Conservation (phyloP, 371 early-diverging fungal genomes). For the Mucor mucedo region DNA sequence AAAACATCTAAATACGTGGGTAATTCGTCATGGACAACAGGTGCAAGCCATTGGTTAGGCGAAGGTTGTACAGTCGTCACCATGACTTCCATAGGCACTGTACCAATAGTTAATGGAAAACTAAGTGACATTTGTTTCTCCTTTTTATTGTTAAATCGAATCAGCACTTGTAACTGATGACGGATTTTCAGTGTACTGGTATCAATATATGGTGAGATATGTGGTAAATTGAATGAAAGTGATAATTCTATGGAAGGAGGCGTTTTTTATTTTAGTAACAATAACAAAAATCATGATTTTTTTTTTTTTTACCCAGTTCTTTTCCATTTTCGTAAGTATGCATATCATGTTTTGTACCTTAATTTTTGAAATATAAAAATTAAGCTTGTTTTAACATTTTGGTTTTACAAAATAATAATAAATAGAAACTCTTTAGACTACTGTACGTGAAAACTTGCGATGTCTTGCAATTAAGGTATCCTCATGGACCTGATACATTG, state of each 20-base stretch:
- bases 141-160: slow-evolving; percentile 16
- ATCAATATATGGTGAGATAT: slow-evolving; percentile 19
- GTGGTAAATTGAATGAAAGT: slow-evolving; percentile 22
- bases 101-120: slow-evolving; percentile 22
- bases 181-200: slow-evolving; percentile 18
- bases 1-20: slow-evolving; percentile 26
- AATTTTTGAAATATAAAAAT: not conserved
- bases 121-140: slow-evolving; percentile 29
- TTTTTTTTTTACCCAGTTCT: slow-evolving; percentile 11
- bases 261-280: not conserved
- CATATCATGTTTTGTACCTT: slow-evolving; percentile 14
- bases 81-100: slow-evolving; percentile 11
- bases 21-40: slow-evolving; percentile 4
- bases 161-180: slow-evolving; percentile 22
- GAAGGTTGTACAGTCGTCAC: slow-evolving; percentile 7
- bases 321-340: slow-evolving; percentile 12
- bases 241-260: not conserved
- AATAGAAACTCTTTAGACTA: not conserved
- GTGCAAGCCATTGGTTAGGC: slow-evolving; percentile 13
- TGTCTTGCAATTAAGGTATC: slow-evolving; percentile 9
- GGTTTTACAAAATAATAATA: no score
- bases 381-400: no score
- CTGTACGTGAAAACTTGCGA: slow-evolving; percentile 24
- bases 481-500: not conserved
- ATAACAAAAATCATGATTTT: not conserved